Conservation (phyloP, 2,329 filamentous ascomycete genomes). For the Mycocentrospora acerina region DNA sequence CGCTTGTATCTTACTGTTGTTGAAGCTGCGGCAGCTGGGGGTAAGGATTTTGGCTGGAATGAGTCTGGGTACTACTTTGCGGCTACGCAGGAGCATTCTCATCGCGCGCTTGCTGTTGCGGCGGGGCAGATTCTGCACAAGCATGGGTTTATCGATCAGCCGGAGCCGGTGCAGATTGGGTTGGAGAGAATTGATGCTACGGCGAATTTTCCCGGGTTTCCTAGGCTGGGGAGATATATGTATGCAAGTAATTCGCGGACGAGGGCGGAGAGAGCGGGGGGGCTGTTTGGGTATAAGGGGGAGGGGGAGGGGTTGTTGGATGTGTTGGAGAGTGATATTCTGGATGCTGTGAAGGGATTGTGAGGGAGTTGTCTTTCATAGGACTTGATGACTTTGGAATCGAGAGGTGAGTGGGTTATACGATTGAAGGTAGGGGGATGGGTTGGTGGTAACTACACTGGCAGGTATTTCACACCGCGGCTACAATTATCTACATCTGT, state of each 20-base stretch:
- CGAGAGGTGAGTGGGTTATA: too few relatives aligned
- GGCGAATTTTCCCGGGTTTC: slow-evolving; percentile 17
- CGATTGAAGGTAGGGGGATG: too few relatives aligned
- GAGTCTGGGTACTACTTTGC: slow-evolving; percentile 55
- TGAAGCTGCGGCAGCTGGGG: slow-evolving; percentile 51
- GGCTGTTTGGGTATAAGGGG: slow-evolving; percentile 59
- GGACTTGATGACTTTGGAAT: too few relatives aligned
- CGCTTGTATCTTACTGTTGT: slow-evolving; percentile 55
- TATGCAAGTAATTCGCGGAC: slow-evolving; percentile 58
- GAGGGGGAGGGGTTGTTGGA: slow-evolving; percentile 53
- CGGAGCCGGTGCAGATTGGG: slow-evolving; percentile 23
- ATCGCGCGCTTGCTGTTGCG: slow-evolving; percentile 27
- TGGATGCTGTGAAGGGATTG: too few relatives aligned
- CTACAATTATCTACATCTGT: too few relatives aligned
- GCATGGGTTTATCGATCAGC: slow-evolving; percentile 21
- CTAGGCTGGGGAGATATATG: slow-evolving; percentile 34
- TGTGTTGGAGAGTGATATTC: slow-evolving; percentile 23
- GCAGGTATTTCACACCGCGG: too few relatives aligned
- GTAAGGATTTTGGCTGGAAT: slow-evolving; percentile 55
- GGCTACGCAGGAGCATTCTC: slow-evolving; percentile 37
- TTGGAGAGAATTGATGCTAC: slow-evolving; percentile 30
- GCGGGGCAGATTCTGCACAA: slow-evolving; percentile 28
- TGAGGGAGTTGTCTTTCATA: too few relatives aligned
- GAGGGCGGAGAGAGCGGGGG: slow-evolving; percentile 54
- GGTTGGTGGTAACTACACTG: too few relatives aligned